Conservation (phyloP, 805 yeast species). For the Wickerhamomyces rabaulensis region DNA sequence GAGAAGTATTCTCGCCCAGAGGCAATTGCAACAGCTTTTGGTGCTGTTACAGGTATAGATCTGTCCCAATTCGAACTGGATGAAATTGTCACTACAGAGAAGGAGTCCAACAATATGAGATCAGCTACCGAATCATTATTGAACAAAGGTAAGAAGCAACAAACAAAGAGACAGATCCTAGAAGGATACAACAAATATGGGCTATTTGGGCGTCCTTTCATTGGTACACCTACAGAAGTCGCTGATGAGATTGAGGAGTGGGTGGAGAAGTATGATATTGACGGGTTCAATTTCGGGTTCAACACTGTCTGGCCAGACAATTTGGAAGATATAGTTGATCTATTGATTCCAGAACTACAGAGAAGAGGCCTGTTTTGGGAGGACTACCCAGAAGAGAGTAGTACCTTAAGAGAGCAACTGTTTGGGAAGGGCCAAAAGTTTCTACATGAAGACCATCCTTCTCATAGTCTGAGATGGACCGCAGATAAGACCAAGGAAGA, state of each 20-base stretch:
- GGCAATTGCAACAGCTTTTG: conserved; percentile 32
- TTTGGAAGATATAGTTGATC: conserved; percentile 34
- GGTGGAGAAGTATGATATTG: conserved; percentile 34
- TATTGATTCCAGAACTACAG: conserved; percentile 32
- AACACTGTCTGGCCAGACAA: conserved; percentile 30
- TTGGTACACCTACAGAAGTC: conserved; percentile 31
- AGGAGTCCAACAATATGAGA: conserved; percentile 26
- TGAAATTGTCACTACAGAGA: conserved; percentile 27
- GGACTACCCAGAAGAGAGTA: conserved; percentile 28
- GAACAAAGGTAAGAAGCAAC: not conserved
- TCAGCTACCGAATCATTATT: conserved; percentile 14
- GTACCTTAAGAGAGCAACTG: conserved; percentile 40
- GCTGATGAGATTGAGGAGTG: conserved; percentile 34
- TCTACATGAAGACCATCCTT: conserved; percentile 7
- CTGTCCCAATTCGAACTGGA: conserved; percentile 28
- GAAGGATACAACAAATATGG: not conserved
- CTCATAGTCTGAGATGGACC: conserved; percentile 8
- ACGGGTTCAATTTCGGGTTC: conserved; percentile 37
- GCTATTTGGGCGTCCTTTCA: conserved; percentile 14
- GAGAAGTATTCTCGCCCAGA: conserved; percentile 26
- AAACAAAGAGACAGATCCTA: not conserved
- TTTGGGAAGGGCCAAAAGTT: conserved; percentile 4
- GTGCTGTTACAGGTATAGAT: conserved; percentile 41
- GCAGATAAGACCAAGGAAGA: no score
- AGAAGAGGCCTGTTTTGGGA: conserved; percentile 29